Conservation (phyloP, 1,284 basidiomycete species). For the Apiotrichum gracile region DNA sequence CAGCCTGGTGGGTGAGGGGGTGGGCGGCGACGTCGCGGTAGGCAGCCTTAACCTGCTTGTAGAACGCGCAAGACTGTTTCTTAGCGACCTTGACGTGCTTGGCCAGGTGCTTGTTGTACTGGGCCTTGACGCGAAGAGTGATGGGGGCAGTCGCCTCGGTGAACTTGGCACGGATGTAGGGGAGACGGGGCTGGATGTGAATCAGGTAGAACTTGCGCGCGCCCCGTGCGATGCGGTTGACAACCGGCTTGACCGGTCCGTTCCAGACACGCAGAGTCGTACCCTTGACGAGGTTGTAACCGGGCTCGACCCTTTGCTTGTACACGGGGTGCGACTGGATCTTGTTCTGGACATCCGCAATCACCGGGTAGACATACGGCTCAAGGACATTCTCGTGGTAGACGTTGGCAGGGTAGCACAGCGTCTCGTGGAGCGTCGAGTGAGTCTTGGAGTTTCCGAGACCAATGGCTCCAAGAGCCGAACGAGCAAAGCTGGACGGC, state of each 20-base stretch:
- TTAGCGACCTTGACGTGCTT: constrained; percentile 27
- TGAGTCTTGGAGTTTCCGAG: constrained; percentile 13
- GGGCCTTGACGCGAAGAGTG: constrained; percentile 20
- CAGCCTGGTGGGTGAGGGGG: constrained; percentile 29
- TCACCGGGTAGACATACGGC: constrained; percentile 31
- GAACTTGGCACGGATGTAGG: constrained; percentile 28
- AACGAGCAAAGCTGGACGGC: constrained; percentile 24
- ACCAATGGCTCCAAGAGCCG: constrained; percentile 32
- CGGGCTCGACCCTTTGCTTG: constrained; percentile 25
- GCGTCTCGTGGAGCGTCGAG: constrained; percentile 27
- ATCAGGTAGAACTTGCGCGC: constrained; percentile 32
- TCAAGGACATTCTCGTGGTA: constrained; percentile 36
- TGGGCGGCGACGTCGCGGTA: constrained; percentile 27
- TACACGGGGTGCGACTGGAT: constrained; percentile 25
- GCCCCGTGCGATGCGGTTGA: constrained; percentile 24
- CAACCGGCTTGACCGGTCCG: constrained; percentile 34
- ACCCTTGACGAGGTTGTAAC: constrained; percentile 9
- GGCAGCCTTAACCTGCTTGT: constrained; percentile 13
- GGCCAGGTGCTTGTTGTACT: constrained; percentile 21
- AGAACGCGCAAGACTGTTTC: constrained; percentile 17
- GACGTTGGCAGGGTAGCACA: constrained; percentile 42
- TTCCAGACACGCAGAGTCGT: constrained; percentile 22
- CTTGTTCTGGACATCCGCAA: constrained; percentile 24
- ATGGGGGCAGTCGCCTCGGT: constrained; percentile 32
- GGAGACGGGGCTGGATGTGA: constrained; percentile 40